Conservation (phyloP, 2,329 filamentous ascomycete genomes). For the Alternaria tenuissima region DNA sequence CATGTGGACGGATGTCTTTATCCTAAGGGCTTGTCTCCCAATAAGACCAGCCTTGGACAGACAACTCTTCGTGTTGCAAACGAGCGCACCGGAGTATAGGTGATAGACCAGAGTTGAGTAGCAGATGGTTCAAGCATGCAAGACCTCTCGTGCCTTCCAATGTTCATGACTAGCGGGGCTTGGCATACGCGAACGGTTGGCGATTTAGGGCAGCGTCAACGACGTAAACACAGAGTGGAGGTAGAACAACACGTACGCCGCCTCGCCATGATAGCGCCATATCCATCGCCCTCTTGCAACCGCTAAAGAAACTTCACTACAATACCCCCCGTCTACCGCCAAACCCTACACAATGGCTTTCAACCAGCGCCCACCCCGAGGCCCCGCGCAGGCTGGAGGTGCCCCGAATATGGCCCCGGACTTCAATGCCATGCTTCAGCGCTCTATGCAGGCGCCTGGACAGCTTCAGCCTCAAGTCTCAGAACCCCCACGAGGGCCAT, state of each 20-base stretch:
- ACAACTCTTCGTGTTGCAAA: background rate
- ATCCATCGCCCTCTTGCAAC: constrained; percentile 23
- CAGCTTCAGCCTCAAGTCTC: constrained; percentile 30
- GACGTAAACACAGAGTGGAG: constrained; percentile 26
- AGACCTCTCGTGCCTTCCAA: background rate
- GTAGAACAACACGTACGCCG: constrained; percentile 22
- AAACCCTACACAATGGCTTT: constrained; percentile 34
- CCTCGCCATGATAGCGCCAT: constrained; percentile 44
- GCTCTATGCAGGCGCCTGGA: constrained; percentile 43
- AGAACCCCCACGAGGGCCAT: constrained; percentile 36
- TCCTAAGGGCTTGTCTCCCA: background rate
- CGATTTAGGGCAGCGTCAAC: constrained; percentile 26
- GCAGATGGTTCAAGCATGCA: background rate
- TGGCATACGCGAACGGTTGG: constrained; percentile 23
- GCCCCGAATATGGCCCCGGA: constrained; percentile 40
- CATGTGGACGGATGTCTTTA: background rate
- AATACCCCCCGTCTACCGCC: constrained; percentile 9
- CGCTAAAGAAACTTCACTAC: constrained; percentile 26
- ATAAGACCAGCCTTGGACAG: background rate
- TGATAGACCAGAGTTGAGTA: background rate
- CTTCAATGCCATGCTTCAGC: constrained; percentile 50
- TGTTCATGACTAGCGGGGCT: constrained; percentile 20
- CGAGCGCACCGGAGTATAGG: background rate
- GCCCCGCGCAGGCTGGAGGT: constrained; percentile 40
- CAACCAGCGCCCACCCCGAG: constrained; percentile 39